Percentiles rank a stretch among this genome's conserved stretches.
phyloP scores from a whole-genome alignment of 1,139 yeast genomes.

The Zygosaccharomyces pseudobailii region DNA sequence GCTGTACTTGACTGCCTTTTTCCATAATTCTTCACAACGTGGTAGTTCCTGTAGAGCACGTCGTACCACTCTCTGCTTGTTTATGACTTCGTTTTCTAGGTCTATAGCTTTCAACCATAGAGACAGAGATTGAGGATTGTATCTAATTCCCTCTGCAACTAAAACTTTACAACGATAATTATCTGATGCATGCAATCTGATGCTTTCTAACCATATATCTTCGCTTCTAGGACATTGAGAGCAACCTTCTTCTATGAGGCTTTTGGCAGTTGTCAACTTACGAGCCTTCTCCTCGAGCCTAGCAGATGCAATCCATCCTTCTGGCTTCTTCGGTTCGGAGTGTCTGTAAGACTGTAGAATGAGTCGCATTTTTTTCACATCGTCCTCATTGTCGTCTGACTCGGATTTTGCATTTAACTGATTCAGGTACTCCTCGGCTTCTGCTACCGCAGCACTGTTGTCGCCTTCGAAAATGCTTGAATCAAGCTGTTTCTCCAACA shows the following conservation, averaged over 20 bases:
- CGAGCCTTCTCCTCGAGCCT: slow-evolving; percentile 66
- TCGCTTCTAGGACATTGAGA: slow-evolving; percentile 59
- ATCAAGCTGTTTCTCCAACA: slow-evolving; percentile 37
- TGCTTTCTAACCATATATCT: slow-evolving; percentile 77
- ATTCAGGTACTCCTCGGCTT: slow-evolving; percentile 38
- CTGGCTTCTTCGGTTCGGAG: slow-evolving; percentile 67
- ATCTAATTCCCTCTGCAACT: slow-evolving; percentile 61
- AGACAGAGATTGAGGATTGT: slow-evolving; percentile 49
- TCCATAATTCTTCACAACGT: slow-evolving; percentile 47
- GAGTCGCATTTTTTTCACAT: slow-evolving; percentile 52
- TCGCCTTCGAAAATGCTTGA: slow-evolving; percentile 25
- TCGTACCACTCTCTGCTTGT: slow-evolving; percentile 55
- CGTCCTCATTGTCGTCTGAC: slow-evolving; percentile 31
- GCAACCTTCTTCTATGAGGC: slow-evolving; percentile 69
- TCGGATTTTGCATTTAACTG: slow-evolving; percentile 30
- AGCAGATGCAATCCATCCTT: slow-evolving; percentile 88
- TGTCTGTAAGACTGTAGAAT: slow-evolving; percentile 65
- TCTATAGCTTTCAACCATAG: slow-evolving; percentile 72
- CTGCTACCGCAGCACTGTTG: slow-evolving; percentile 27
- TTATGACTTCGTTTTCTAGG: slow-evolving; percentile 52
- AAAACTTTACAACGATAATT: slow-evolving; percentile 47
- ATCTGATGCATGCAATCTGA: slow-evolving; percentile 56
- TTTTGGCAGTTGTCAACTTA: slow-evolving; percentile 53
- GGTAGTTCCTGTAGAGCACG: slow-evolving; percentile 57
- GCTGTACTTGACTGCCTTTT: slow-evolving; percentile 47